Base-by-base conservation (phyloP, 345 rosid species). In the Citrus inodora region DNA sequence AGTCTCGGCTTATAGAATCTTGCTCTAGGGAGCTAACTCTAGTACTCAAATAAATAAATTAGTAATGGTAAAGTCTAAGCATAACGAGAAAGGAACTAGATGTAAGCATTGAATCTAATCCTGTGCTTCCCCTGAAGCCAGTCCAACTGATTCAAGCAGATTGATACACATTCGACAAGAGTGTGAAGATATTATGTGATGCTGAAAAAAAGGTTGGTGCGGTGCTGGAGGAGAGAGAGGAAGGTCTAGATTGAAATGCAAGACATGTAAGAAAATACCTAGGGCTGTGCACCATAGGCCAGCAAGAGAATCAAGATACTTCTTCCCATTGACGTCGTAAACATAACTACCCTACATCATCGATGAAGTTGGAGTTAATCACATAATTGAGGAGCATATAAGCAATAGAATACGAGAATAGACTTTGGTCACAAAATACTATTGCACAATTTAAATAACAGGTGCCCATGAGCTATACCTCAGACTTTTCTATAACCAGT, bases 271-370 rank as follows among this genome's bases (percentile, higher is more conserved):
- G 33, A 64, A 60, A 71, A 68, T 87, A 96, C 98, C 99, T 81
- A 92, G 83, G 58, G 99, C 95, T 24, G 98, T 96, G 89, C 97
- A 93, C 95, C 99, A 96, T 38, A 96, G 89, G 81, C 98, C 99
- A 68, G 97, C 97, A 11, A 94, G 97, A 83, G 99, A n/a, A 86
- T 96, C 99, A 40, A 96, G 97, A 83, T 94, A 94, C 88, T 90
- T 96, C 72, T 81, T 96, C 74, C 98, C 98, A 38, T 90, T 75
- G 73, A 16, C 79, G 75, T 94, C 98, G 70, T 89, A 96, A 67
- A 94, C 94, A 76, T 96, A 94, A 85, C 92, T 82, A 61, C 98
- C 99, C 98, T 96, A 76, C 13, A 85, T 32, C 67, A 82, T 68
- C 48, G 51, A 75, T 59, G 67, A 81, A 59, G 61, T 55, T 71